These are phyloP conservation scores for Trapa incisa DNA, from an alignment of 345 rosid genomes.

Conservation along the genomic window DNA sequence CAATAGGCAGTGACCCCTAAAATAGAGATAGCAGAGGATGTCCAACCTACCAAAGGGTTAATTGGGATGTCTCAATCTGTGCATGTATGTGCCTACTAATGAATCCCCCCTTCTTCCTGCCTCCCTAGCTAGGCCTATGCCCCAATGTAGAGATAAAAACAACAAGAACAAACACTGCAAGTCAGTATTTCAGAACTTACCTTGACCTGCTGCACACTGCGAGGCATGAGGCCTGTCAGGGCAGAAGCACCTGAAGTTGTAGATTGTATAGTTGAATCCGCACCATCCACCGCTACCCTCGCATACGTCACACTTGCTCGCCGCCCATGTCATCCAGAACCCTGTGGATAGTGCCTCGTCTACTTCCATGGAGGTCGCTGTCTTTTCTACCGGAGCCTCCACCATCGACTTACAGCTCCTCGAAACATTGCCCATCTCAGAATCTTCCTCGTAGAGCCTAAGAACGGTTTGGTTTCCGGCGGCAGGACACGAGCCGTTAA, in stretches of 20 bases:
- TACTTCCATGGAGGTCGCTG: background rate
- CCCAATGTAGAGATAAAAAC: no score
- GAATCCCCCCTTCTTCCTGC: no score
- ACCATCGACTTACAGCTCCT: constrained; percentile 11
- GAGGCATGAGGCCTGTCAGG: constrained; percentile 35
- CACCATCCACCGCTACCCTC: constrained; percentile 32
- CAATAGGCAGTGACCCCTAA: no score
- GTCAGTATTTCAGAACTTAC: background rate
- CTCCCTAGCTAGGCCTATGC: no score
- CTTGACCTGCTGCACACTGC: constrained; percentile 4
- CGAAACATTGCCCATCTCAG: constrained; percentile 15
- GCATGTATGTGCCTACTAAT: no score
- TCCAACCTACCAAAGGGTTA: no score
- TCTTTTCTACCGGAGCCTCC: constrained; percentile 18
- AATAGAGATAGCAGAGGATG: no score
- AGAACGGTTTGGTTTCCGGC: background rate
- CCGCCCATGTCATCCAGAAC: constrained; percentile 34
- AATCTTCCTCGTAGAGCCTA: constrained; percentile 12
- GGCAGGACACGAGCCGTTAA: constrained; percentile 1
- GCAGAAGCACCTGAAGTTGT: constrained; percentile 36
- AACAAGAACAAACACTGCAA: background rate
- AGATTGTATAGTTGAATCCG: constrained; percentile 15
- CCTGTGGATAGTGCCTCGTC: constrained; percentile 14
- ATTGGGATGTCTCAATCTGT: no score
- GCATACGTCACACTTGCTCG: constrained; percentile 31